These are phyloP conservation scores for Parascedosporium putredinis DNA, from an alignment of 2,329 filamentous ascomycete genomes.

Conservation along the genomic window DNA sequence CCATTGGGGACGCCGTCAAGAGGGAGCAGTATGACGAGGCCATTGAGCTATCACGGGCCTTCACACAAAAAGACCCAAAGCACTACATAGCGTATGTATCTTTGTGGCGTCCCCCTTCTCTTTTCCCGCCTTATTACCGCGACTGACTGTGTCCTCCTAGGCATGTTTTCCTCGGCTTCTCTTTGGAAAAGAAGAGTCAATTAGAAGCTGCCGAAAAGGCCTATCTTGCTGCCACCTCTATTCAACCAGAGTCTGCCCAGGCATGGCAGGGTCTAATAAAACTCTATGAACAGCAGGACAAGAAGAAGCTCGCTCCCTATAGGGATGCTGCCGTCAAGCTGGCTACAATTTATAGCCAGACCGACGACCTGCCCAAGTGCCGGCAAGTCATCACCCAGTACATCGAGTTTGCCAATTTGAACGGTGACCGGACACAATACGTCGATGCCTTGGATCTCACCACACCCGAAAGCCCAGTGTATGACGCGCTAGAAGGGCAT, in stretches of 20 bases:
- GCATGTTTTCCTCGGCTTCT: slow-evolving; percentile 79
- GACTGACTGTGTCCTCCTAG: slow-evolving; percentile 25
- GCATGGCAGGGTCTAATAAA: slow-evolving; percentile 86
- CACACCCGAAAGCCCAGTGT: slow-evolving; percentile 72
- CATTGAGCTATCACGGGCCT: slow-evolving; percentile 53
- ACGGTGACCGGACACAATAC: slow-evolving; percentile 65
- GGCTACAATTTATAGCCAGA: slow-evolving; percentile 61
- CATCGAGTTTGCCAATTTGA: slow-evolving; percentile 58
- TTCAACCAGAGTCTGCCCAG: slow-evolving; percentile 68
- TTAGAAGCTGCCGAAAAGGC: slow-evolving; percentile 63
- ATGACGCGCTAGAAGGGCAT: slow-evolving; percentile 71
- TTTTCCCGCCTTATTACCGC: neutral
- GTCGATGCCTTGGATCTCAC: slow-evolving; percentile 66
- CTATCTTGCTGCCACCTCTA: slow-evolving; percentile 60
- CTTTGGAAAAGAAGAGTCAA: slow-evolving; percentile 65
- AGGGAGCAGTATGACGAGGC: slow-evolving; percentile 71
- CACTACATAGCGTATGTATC: slow-evolving; percentile 68
- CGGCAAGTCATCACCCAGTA: slow-evolving; percentile 71
- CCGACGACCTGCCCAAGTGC: slow-evolving; percentile 52
- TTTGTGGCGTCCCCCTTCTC: neutral
- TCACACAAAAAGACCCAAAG: slow-evolving; percentile 61
- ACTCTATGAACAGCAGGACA: slow-evolving; percentile 69
- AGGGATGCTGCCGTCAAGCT: slow-evolving; percentile 47
- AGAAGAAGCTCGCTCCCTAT: slow-evolving; percentile 61
- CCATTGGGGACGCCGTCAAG: slow-evolving; percentile 68